Base-by-base conservation (phyloP, 1,284 basidiomycete genomes). In the Baeospora myosura region DNA sequence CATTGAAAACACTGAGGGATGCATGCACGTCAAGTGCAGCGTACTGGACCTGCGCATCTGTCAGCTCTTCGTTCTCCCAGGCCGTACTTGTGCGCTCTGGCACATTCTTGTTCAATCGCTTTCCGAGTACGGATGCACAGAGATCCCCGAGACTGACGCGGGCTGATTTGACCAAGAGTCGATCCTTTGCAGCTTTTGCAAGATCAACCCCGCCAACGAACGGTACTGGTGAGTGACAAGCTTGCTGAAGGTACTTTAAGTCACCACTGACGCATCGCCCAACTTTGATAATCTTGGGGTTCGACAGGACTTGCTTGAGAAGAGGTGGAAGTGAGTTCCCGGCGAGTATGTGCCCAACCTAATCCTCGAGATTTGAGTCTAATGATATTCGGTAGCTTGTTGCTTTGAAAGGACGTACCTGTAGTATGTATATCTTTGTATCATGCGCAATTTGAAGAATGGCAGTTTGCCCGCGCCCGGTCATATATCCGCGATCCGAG, bases 1-100 rank as follows among this genome's bases (percentile, higher is more conserved):
- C 25, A 21, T 46, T 26, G 35, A 51, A 55, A 8, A 57, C 35
- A 1, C 17, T 14, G 0, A 50, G 43, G 3, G 49, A 52, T 2
- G 49, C 52, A 42, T 49, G 47, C 2, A 44, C 57, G 43, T 59
- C 55, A 17, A 45, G 16, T 2, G 53, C 51, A 17, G 53, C 55
- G 51, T 58, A 57, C 3, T 35, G 16, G 8, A 51, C 42, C 23
- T 55, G 55, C 12, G 36, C 37, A 2, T 24, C 26, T 16, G 46
- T 44, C 4, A 54, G 43, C 1, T 42, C 38, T 4, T 48, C 39
- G 29, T 45, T 22, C 1, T 47, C 46, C 49, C 49, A 56, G 3
- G 40, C 29, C 20, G 23, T 45, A 36, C 47, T 51, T 23, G 52
- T 35, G 1, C 38, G 45, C 29, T 52, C 45, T 0, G 46, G 8